Evolutionary conservation across 73 alveolate genomes (phyloP).

Genomic region (Stentor roeselii): DNA sequence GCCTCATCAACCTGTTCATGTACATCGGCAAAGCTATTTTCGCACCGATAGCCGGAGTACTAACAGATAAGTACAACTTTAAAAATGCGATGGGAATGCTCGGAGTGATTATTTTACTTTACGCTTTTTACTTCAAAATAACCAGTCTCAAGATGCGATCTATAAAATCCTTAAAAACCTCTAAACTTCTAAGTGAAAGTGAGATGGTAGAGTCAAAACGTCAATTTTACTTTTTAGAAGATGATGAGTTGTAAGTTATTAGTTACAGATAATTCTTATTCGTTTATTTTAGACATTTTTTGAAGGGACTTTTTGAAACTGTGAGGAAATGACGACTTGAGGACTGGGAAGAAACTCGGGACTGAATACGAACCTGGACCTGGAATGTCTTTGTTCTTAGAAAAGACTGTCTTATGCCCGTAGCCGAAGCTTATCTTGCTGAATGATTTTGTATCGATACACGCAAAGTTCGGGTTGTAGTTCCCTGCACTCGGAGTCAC

Average conservation of each 20-base stretch:
- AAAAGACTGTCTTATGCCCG: background rate
- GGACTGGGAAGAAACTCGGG: background rate
- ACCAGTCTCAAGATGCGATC: no score
- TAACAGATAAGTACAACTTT: background rate
- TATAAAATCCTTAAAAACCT: no score
- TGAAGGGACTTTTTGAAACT: no score
- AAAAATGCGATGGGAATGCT: background rate
- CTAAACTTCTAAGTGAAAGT: no score
- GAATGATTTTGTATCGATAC: no score
- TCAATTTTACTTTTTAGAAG: no score
- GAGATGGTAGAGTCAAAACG: no score
- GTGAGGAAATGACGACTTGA: no score
- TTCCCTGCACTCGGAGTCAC: background rate
- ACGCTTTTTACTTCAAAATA: constrained; percentile 4
- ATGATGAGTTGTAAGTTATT: no score
- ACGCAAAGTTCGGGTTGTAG: background rate
- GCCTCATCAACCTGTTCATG: background rate
- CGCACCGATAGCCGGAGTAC: background rate
- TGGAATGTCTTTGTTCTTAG: background rate
- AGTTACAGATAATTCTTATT: no score
- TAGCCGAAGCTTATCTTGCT: background rate
- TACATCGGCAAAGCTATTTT: background rate
- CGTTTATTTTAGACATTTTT: no score
- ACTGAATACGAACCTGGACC: background rate
- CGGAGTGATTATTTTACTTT: background rate